These are phyloP conservation scores for Cyclotella baltica DNA, from an alignment of 108 stramenopile species.

Conservation along the genomic window DNA sequence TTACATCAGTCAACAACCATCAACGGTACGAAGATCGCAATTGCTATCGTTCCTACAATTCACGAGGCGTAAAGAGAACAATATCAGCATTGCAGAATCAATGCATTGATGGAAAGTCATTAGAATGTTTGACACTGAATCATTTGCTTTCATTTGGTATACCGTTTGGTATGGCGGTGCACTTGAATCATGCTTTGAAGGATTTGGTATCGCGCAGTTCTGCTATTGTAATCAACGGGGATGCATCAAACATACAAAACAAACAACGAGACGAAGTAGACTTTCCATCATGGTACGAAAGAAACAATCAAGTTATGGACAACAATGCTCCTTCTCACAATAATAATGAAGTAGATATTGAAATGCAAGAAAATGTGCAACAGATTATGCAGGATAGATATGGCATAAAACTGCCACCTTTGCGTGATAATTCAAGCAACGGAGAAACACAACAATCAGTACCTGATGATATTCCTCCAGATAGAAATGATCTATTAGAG, in stretches of 20 bases:
- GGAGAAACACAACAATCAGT: not conserved
- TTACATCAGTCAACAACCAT: not conserved
- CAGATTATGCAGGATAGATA: constrained; percentile 66
- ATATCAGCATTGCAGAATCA: constrained; percentile 22
- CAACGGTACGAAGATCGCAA: not conserved
- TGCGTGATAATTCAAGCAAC: constrained; percentile 4
- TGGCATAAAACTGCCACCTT: constrained; percentile 59
- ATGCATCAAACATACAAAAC: no score
- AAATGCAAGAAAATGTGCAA: constrained; percentile 34
- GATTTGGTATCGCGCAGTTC: constrained; percentile 7
- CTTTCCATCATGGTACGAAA: constrained; percentile 34
- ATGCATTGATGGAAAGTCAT: constrained; percentile 34
- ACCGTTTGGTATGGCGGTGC: constrained; percentile 46
- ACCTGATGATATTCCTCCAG: not conserved
- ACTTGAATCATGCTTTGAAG: constrained; percentile 16
- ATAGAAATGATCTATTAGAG: not conserved
- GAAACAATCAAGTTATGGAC: not conserved
- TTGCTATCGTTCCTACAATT: not conserved
- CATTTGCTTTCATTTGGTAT: constrained; percentile 37
- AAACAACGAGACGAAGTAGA: not conserved
- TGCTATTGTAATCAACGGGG: not conserved
- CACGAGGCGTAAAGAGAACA: constrained; percentile 10
- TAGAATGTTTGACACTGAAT: constrained; percentile 35
- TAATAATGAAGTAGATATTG: not conserved
- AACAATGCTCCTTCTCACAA: not conserved